Conservation (phyloP, 139 green algal species). For the Tetradesmus lagerheimii region DNA sequence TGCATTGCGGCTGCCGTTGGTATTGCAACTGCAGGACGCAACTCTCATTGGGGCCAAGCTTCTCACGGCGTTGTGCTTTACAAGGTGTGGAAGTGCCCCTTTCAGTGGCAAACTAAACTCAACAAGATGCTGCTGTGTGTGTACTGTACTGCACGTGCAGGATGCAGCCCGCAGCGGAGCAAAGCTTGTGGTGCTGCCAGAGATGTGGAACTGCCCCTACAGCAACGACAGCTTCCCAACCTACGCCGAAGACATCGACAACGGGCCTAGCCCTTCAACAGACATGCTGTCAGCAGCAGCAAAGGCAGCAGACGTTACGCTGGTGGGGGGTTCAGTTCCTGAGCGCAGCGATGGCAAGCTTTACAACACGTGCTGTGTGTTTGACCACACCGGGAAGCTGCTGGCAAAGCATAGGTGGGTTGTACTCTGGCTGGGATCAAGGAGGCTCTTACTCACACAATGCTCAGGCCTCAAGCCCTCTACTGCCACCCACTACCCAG, state of each 20-base stretch:
- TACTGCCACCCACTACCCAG: no score
- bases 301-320: slow-evolving; percentile 50
- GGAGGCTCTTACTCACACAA: no score
- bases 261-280: slow-evolving; percentile 57
- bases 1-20: no score
- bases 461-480: no score
- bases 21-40: no score
- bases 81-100: no score
- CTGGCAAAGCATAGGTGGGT: slow-evolving; percentile 94
- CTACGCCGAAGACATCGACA: slow-evolving; percentile 93
- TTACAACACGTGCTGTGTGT: slow-evolving; percentile 99
- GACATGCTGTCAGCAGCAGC: slow-evolving; percentile 46
- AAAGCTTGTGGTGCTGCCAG: slow-evolving; percentile 88
- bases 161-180: slow-evolving; percentile 75
- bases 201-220: slow-evolving; percentile 99
- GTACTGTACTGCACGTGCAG: slow-evolving; percentile 47
- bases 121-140: no score
- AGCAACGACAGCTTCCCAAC: slow-evolving; percentile 94
- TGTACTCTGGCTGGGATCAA: no score
- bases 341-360: slow-evolving; percentile 79
- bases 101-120: no score
- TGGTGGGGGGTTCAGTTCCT: slow-evolving; percentile 91
- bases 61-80: no score
- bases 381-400: slow-evolving; percentile 77
- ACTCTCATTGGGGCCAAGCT: no score